Conservation (phyloP, 805 yeast genomes). For the Ogataea philodendri region DNA sequence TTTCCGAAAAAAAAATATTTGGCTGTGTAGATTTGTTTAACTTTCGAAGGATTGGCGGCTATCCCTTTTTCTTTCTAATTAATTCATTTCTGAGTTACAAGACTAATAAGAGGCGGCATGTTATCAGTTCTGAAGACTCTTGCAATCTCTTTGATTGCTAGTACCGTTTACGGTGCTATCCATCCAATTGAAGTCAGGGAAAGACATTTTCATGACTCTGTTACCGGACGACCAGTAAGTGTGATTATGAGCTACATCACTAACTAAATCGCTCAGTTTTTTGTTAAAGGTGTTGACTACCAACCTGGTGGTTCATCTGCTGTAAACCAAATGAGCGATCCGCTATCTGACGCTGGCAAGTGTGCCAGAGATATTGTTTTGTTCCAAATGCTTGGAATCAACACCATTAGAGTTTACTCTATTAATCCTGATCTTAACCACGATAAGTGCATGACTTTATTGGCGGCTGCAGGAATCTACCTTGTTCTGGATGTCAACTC, state of each 20-base stretch:
- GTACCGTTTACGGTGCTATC: slow-evolving; percentile 18
- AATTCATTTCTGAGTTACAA: background rate
- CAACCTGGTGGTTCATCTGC: slow-evolving; percentile 96
- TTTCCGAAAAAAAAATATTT: background rate
- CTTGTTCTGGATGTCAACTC: slow-evolving; percentile 89
- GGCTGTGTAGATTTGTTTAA: slow-evolving; percentile 2
- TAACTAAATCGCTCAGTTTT: slow-evolving; percentile 46
- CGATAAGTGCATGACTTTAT: slow-evolving; percentile 85
- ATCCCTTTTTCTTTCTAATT: slow-evolving; percentile 10
- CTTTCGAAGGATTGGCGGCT: slow-evolving; percentile 10
- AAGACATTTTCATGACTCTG: slow-evolving; percentile 70
- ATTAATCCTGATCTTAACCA: slow-evolving; percentile 80
- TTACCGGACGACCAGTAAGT: slow-evolving; percentile 68
- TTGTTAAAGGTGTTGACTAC: slow-evolving; percentile 84
- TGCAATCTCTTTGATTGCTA: slow-evolving; percentile 7
- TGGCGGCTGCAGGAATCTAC: slow-evolving; percentile 92
- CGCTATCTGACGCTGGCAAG: slow-evolving; percentile 63
- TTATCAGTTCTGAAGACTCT: slow-evolving; percentile 4
- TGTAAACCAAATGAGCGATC: slow-evolving; percentile 56
- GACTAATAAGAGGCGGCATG: no score
- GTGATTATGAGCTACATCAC: background rate
- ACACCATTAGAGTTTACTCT: slow-evolving; percentile 85
- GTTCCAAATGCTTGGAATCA: slow-evolving; percentile 82
- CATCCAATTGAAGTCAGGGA: slow-evolving; percentile 70
- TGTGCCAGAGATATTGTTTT: slow-evolving; percentile 83